Base-by-base conservation (phyloP, 257 asterid species). In the Salvia splendens region DNA sequence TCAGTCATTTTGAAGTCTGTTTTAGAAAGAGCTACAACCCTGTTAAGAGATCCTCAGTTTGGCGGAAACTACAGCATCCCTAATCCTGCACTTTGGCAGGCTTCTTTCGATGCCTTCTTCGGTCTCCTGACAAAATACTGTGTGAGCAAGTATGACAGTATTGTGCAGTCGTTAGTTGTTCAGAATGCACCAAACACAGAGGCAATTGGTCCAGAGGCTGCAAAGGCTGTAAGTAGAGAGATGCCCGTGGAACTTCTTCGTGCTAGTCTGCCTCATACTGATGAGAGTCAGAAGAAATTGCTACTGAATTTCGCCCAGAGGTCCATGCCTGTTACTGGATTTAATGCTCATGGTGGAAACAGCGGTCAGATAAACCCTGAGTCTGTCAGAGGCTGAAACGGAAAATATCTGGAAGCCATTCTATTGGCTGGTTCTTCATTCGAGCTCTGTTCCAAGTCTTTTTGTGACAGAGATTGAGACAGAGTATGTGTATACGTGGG, bases 211-310 rank as follows among this genome's bases (percentile, higher is more conserved):
- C 52, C 95, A 9, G 96, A 89, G 75, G 90, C 96, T 49, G 85
- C 91, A 49, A 86, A 79, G 68, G 96, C 94, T 72, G 88, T 89
- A 28, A 87, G 90, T 68, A 76, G 83, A 70, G 98, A 92, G 76
- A 89, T 92, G 96, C 96, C 96, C 0, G 95, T 92, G 9, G 98
- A 92, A 77, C 95, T 92, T 67, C 73, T 92, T 38, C 92, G 92
- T 30, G 87, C 96, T 56, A 85, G 96, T 82, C 85, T 92, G 55
- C 96, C 96, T 0, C 98, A 92, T 83, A 92, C 96, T 4, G 86
- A 89, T 69, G 95, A 92, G 64, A 78, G 67, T 17, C 98, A 92
- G 81, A 84, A 86, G 79, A 85, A 87, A 68, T 45, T 84, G 75
- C 69, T 89, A 20, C 40, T 78, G 73, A 85, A 85, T 78, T 92